Evolutionary conservation across 345 rosid genomes (phyloP).

Genomic region (Turnera subulata): DNA sequence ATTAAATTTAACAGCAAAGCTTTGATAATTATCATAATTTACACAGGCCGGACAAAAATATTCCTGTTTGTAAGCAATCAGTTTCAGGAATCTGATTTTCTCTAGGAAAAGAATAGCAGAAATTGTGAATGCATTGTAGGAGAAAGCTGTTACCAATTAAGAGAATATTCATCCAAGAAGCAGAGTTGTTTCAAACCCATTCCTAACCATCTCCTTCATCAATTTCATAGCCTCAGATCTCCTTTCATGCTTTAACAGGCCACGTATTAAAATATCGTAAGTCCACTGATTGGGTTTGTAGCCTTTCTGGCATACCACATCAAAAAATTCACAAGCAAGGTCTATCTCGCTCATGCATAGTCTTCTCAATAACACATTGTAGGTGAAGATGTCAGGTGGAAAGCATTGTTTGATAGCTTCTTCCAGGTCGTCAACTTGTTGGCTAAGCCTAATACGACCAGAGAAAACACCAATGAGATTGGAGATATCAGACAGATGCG

Average conservation of each 20-base stretch:
- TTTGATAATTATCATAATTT: too few relatives aligned
- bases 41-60: too few relatives aligned
- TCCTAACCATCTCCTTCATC: slow-evolving; percentile 32
- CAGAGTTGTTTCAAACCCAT: slow-evolving; percentile 22
- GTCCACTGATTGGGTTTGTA: slow-evolving; percentile 62
- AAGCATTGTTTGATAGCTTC: slow-evolving; percentile 58
- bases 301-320: slow-evolving; percentile 49
- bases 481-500: slow-evolving; percentile 31
- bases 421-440: slow-evolving; percentile 40
- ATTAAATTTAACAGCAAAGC: too few relatives aligned
- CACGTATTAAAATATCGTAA: slow-evolving; percentile 32
- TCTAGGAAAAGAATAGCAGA: too few relatives aligned
- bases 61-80: slow-evolving; percentile 3
- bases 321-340: slow-evolving; percentile 40
- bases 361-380: slow-evolving; percentile 56
- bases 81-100: too few relatives aligned
- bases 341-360: slow-evolving; percentile 34
- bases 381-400: slow-evolving; percentile 49
- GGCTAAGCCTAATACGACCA: slow-evolving; percentile 27
- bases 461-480: slow-evolving; percentile 62
- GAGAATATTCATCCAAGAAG: slow-evolving; percentile 2
- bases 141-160: background rate
- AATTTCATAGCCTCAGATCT: slow-evolving; percentile 34
- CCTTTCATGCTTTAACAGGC: slow-evolving; percentile 34
- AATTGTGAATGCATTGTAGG: background rate